phyloP scores from a whole-genome alignment of 305 asterid genomes.

The Solanum hybrid region DNA sequence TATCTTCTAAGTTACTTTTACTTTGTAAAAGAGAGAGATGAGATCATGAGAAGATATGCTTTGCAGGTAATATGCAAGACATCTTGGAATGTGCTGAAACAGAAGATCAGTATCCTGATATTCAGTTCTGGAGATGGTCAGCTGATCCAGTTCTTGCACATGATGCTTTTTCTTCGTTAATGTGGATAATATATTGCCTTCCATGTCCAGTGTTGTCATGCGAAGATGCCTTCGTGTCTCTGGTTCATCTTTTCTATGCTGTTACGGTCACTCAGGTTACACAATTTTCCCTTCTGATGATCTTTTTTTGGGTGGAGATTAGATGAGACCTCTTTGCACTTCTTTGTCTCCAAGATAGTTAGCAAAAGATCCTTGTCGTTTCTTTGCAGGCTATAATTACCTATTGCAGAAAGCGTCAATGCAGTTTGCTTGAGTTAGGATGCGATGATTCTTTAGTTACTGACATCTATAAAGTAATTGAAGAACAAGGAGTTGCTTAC shows the following conservation, averaged over 20 bases:
- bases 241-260: constrained; percentile 68
- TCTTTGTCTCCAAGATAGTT: neutral
- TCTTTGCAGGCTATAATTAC: constrained; percentile 52
- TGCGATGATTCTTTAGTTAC: constrained; percentile 42
- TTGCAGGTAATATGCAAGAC: constrained; percentile 56
- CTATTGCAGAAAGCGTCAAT: constrained; percentile 27
- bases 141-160: constrained; percentile 66
- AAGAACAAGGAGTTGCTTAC: constrained; percentile 38
- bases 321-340: neutral
- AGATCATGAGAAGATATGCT: constrained; percentile 10
- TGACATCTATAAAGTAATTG: constrained; percentile 43
- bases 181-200: constrained; percentile 94
- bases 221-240: constrained; percentile 61
- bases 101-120: constrained; percentile 50
- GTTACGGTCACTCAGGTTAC: constrained; percentile 73
- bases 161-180: constrained; percentile 83
- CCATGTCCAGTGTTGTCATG: constrained; percentile 70
- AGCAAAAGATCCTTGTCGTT: neutral
- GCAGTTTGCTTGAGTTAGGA: constrained; percentile 27
- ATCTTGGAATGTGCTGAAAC: constrained; percentile 51
- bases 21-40: neutral
- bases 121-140: constrained; percentile 71
- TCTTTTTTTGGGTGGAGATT: neutral
- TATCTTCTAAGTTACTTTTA: neutral
- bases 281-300: constrained; percentile 8